Percentiles rank a stretch among this genome's conserved stretches.
phyloP scores from a whole-genome alignment of 352 stramenopile species.

The Pythium utonaiense region DNA sequence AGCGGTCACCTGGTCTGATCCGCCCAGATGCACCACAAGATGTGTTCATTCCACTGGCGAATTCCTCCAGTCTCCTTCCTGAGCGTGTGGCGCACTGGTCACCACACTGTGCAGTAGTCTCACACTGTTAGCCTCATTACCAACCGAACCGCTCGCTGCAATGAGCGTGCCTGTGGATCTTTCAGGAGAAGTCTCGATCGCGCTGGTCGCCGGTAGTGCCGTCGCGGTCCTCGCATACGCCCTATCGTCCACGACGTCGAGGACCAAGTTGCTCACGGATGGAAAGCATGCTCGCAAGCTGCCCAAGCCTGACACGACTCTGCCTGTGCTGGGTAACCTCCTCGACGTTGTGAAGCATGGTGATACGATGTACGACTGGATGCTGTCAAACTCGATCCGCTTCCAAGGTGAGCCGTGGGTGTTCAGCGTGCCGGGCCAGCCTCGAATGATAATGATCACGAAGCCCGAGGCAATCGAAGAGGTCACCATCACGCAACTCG shows the following conservation, averaged over 20 bases:
- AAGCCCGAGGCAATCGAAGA: conserved; percentile 25
- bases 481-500: conserved; percentile 33
- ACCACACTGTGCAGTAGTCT: too few relatives aligned
- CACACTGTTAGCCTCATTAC: too few relatives aligned
- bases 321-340: conserved; percentile 3
- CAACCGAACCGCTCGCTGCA: too few relatives aligned
- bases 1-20: too few relatives aligned
- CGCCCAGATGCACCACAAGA: too few relatives aligned
- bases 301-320: not conserved
- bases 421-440: conserved; percentile 14
- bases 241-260: not conserved
- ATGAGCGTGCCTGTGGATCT: too few relatives aligned
- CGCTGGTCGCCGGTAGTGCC: not conserved
- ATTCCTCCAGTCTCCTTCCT: too few relatives aligned
- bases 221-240: not conserved
- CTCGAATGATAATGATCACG: conserved; percentile 19
- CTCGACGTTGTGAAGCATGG: not conserved
- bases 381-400: not conserved
- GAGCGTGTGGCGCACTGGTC: too few relatives aligned
- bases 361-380: conserved; percentile 1
- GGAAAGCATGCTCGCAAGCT: conserved; percentile 4
- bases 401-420: conserved; percentile 21
- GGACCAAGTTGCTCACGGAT: not conserved
- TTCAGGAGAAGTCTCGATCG: not conserved
- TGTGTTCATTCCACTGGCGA: too few relatives aligned